These are phyloP conservation scores for Spinacia oleracea DNA, from an alignment of 179 eudicot genomes.

Conservation along the genomic window DNA sequence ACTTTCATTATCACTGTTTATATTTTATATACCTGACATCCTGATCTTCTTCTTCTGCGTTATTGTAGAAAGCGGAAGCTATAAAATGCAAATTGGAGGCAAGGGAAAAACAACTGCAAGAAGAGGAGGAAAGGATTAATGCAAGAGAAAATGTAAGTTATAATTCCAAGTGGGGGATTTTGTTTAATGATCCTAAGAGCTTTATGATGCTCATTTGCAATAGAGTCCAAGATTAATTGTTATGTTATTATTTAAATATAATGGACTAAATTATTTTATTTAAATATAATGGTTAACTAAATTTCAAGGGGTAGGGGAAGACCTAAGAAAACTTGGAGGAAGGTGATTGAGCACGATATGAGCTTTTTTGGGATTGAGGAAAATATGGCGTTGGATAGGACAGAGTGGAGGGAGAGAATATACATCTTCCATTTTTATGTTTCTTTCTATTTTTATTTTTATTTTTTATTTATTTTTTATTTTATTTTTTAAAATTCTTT, in stretches of 20 bases:
- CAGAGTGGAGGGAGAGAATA: too few species aligned
- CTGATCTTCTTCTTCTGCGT: slow-evolving; percentile 9
- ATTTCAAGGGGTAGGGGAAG: too few species aligned
- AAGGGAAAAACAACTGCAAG: slow-evolving; percentile 58
- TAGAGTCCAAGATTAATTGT: neutral
- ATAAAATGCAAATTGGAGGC: slow-evolving; percentile 49
- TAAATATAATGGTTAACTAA: too few species aligned
- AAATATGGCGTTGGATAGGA: too few species aligned
- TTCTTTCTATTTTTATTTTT: too few species aligned
- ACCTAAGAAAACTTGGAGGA: too few species aligned
- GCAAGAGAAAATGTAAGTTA: slow-evolving; percentile 75
- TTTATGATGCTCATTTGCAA: neutral
- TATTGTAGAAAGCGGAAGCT: slow-evolving; percentile 63
- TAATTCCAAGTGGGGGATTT: neutral
- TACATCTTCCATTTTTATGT: too few species aligned
- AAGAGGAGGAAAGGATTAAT: slow-evolving; percentile 60
- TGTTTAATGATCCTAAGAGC: neutral
- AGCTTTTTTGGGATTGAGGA: too few species aligned
- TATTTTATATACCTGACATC: neutral
- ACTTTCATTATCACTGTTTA: slow-evolving; percentile 14
- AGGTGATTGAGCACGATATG: too few species aligned
- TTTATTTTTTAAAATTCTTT: too few species aligned
- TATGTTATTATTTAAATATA: neutral
- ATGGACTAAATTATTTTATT: neutral
- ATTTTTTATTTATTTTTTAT: too few species aligned